Evolutionary conservation across 2,329 filamentous ascomycete species (phyloP), one percentile per base, ranked within the genome.

Genomic region (Lasiodiplodia hormozganensis): DNA sequence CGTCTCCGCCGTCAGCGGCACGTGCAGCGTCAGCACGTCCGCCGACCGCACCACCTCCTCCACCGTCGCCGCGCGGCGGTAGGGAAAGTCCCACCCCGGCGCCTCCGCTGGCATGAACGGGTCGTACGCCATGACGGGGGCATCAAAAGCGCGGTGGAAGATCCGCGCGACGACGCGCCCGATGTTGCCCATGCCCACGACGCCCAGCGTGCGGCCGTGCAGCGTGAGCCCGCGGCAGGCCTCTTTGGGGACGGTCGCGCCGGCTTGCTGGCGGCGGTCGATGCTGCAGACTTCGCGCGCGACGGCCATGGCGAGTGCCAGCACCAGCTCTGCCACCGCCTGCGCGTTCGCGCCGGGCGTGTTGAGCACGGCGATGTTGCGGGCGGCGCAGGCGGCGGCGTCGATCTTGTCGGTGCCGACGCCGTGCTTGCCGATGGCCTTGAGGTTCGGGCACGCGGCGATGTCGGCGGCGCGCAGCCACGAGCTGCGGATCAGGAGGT

Each of bases 351-450:
- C 79, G 1, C 82, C 83, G 0, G 83, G 83, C 0, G 83, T 85
- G 69, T 85, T 85, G 70, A 82, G 77, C 34, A 85, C 80, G n/a
- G 77, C 77, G 70, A 85, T 81, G 0, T 76, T 79, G 0, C 79
- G 75, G 2, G 74, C 72, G 4, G 73, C 70, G 65, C 82, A 83
- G 3, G 83, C 82, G 0, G 72, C 72, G 14, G 73, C 72, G 65
- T 85, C 82, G 38, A 83, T 83, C 65, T 82, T 84, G 68, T 85
- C 82, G 47, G 84, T 79, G 0, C 83, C 83, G 10, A 83, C 82
- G 1, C 83, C 83, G 38, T 85, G 83, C 72, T 85, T 85, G 67
- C 81, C 81, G 43, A 85, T 80, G 2, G 82, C 82, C 11, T 76
- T 71, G 0, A 85, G 74, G 6, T 78, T 79, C 0, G 76, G 78